These are phyloP conservation scores for Didymella exigua DNA, from an alignment of 2,329 filamentous ascomycete species.

Conservation along the genomic window DNA sequence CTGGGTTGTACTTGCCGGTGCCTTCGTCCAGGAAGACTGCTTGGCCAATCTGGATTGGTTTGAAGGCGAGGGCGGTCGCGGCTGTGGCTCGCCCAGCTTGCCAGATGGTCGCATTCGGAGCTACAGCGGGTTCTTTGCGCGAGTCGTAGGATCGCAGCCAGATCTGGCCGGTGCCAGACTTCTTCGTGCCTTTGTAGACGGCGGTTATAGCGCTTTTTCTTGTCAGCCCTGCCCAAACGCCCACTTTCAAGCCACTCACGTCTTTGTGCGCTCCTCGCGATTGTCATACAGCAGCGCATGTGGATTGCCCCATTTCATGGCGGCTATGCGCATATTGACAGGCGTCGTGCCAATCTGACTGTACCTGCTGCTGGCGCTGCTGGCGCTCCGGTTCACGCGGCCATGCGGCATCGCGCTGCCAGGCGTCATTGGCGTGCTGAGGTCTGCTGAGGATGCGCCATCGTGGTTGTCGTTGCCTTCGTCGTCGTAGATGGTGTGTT, in stretches of 20 bases:
- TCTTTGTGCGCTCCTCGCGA: constrained; percentile 85
- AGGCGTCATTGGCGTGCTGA: constrained; percentile 49
- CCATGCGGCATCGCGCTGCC: constrained; percentile 35
- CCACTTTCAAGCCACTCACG: constrained; percentile 62
- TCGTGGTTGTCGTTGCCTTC: constrained; percentile 78
- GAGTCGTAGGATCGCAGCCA: constrained; percentile 94
- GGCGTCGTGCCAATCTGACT: constrained; percentile 76
- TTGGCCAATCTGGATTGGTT: constrained; percentile 92
- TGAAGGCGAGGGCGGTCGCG: constrained; percentile 91
- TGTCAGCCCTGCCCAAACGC: constrained; percentile 20
- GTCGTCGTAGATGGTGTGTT: constrained; percentile 74
- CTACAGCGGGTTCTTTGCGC: constrained; percentile 83
- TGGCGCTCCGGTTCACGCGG: constrained; percentile 64
- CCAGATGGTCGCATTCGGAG: constrained; percentile 96
- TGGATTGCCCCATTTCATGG: constrained; percentile 74
- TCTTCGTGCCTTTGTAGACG: constrained; percentile 81
- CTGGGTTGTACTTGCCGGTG: constrained; percentile 86
- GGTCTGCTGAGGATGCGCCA: constrained; percentile 50
- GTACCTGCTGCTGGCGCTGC: constrained; percentile 80
- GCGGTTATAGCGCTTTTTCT: constrained; percentile 79
- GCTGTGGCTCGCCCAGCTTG: constrained; percentile 94
- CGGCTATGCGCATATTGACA: constrained; percentile 54
- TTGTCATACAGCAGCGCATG: constrained; percentile 88
- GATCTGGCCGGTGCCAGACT: constrained; percentile 66
- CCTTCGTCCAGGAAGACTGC: constrained; percentile 95